phyloP scores from a whole-genome alignment of 75 land plant species.

The Picea sitchensis region DNA sequence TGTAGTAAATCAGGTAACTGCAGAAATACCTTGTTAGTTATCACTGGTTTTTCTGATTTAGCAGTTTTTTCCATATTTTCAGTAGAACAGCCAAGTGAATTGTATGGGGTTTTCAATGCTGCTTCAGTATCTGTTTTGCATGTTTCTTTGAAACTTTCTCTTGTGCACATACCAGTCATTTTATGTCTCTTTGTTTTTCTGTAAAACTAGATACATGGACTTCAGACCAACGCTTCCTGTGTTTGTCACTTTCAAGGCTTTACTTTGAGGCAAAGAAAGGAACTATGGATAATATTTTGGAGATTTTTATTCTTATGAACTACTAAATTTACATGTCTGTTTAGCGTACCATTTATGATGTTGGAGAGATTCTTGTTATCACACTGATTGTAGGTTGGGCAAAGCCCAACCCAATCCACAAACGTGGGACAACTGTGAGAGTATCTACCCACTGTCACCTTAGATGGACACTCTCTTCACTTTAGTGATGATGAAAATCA shows the following conservation, averaged over 20 bases:
- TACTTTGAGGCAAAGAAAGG: neutral
- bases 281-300: neutral
- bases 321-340: too few species aligned
- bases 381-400: too few species aligned
- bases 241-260: neutral
- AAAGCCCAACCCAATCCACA: too few species aligned
- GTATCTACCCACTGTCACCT: too few species aligned
- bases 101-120: neutral
- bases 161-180: neutral
- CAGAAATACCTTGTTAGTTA: neutral
- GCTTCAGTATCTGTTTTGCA: neutral
- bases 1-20: constrained; percentile 83
- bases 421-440: too few species aligned
- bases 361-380: too few species aligned
- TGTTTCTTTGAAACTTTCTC: neutral
- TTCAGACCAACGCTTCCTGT: too few species aligned
- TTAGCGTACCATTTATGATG: too few species aligned
- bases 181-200: neutral
- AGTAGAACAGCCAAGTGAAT: neutral
- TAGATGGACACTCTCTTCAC: too few species aligned
- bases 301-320: neutral
- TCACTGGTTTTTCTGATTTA: neutral
- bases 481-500: too few species aligned
- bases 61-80: neutral
- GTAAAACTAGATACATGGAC: neutral